Conservation (phyloP, 106 monocot genomes). For the Dendrobium chrysotoxum region DNA sequence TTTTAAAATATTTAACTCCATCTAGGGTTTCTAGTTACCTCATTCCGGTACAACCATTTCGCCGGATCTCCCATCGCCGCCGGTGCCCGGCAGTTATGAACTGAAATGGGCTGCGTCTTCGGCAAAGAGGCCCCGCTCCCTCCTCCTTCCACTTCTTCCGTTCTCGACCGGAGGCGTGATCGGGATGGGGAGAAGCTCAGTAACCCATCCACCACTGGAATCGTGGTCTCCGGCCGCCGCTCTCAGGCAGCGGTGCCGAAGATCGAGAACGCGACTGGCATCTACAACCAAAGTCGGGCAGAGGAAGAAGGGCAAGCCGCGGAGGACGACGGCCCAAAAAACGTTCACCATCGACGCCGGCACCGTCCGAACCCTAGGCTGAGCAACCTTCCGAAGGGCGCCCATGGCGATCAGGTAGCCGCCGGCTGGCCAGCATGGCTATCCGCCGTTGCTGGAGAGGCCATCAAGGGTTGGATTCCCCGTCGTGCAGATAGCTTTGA, state of each 20-base stretch:
- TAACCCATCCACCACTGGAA: not conserved
- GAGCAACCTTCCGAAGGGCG: constrained; percentile 5
- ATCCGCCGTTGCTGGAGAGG: constrained; percentile 19
- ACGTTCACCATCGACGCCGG: not conserved
- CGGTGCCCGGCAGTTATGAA: not conserved
- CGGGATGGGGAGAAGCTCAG: not conserved
- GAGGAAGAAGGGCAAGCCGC: not conserved
- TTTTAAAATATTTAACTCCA: not conserved
- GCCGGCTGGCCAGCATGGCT: constrained; percentile 24
- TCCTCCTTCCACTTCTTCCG: not conserved
- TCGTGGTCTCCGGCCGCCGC: not conserved
- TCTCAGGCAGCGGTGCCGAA: not conserved
- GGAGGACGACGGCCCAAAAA: not conserved
- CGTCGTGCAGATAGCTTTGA: constrained; percentile 22
- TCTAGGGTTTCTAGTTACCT: not conserved
- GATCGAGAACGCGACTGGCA: not conserved
- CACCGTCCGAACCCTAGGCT: constrained; percentile 1
- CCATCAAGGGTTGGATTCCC: constrained; percentile 18
- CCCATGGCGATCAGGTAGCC: constrained; percentile 6
- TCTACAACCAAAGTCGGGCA: not conserved
- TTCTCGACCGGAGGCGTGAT: not conserved
- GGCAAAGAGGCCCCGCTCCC: not conserved
- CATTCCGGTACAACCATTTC: not conserved
- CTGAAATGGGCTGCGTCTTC: constrained; percentile 8
- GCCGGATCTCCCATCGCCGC: not conserved